Base-by-base conservation (phyloP, 2,329 filamentous ascomycete species). In the Stromatinia cepivora region DNA sequence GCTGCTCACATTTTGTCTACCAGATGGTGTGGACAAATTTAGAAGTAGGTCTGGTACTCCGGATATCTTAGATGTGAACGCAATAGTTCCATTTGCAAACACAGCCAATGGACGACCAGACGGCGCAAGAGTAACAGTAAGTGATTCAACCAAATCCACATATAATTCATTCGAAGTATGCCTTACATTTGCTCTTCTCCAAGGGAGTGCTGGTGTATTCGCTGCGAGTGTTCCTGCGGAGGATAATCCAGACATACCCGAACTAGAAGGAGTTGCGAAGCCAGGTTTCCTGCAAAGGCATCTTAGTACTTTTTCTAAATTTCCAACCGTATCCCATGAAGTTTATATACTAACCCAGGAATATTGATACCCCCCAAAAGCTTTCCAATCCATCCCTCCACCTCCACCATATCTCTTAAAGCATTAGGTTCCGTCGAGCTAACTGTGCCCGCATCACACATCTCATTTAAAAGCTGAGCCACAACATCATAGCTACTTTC, bases 101-200 rank as follows among this genome's bases (percentile, higher is more conserved):
- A 95, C 94, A 10, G 92, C 89, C 31, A 99, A 84, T 1, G 94
- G 90, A 20, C 93, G 86, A 6, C 95, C 95, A 0, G 94, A 97
- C 0, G 95, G 95, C 0, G 95, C 93, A 54, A 98, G 86, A 0
- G 91, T 97, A 53, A 97, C 92, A 1, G 89, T 88, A 0, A 99
- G 84, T 1, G 92, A 93, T 82, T 99, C 95, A 71, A 99, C 88
- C 17, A 99, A 88, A 79, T 99, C 95, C 69, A 97, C 94, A 79
- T 98, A 98, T 74, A 99, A 85, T 80, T 99, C 95, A 80, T 98
- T 99, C 68, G 92, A 97, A 5, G 94, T 98, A 79, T 99, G 95
- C 22, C 94, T 87, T 66, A 99, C 95, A 76, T 97, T 97, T 52
- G 92, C 88, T 71, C 93, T 86, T 71, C 95, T 88, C 95, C 95